Evolutionary conservation across 2,329 filamentous ascomycete genomes (phyloP).

Genomic region (Dissoconium aciculare): DNA sequence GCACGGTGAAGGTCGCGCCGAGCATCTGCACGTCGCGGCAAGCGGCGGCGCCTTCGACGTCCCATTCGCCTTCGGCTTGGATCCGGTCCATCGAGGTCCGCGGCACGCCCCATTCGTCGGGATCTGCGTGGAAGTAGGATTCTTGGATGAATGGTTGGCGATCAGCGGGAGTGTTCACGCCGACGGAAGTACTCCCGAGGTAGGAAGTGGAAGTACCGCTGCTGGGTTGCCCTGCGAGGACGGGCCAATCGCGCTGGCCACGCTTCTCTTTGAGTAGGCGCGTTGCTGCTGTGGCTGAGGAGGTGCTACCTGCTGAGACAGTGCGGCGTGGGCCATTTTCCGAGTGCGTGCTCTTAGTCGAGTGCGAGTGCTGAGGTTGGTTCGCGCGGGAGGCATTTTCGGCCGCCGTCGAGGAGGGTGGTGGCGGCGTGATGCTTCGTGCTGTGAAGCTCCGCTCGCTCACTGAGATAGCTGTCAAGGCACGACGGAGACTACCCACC

Average conservation of each 20-base stretch:
- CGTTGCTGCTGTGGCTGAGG: no score
- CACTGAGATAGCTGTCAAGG: slow-evolving; percentile 18
- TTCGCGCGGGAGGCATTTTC: not conserved
- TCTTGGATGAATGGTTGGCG: not conserved
- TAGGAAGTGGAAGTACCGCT: not conserved
- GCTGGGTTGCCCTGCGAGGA: not conserved
- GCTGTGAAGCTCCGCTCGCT: slow-evolving; percentile 20
- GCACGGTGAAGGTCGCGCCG: slow-evolving; percentile 76
- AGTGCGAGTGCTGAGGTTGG: not conserved
- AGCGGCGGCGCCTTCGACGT: slow-evolving; percentile 34
- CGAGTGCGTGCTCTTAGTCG: not conserved
- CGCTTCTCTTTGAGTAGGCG: slow-evolving; percentile 28
- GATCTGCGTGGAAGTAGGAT: not conserved
- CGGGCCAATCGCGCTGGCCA: slow-evolving; percentile 27
- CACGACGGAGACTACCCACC: slow-evolving; percentile 22
- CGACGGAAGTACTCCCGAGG: not conserved
- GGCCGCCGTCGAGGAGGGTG: not conserved
- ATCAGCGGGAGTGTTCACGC: not conserved
- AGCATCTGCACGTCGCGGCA: slow-evolving; percentile 44
- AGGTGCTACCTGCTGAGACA: slow-evolving; percentile 30
- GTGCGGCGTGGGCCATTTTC: slow-evolving; percentile 28
- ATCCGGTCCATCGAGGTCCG: slow-evolving; percentile 13
- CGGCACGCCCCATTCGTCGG: slow-evolving; percentile 12
- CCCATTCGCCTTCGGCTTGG: slow-evolving; percentile 33
- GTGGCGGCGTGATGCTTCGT: slow-evolving; percentile 8